A percentile compares a stretch with the other conserved stretches of the same genome.
Conservation (phyloP, 108 stramenopile genomes). For the Fragilariopsis cylindrus region DNA sequence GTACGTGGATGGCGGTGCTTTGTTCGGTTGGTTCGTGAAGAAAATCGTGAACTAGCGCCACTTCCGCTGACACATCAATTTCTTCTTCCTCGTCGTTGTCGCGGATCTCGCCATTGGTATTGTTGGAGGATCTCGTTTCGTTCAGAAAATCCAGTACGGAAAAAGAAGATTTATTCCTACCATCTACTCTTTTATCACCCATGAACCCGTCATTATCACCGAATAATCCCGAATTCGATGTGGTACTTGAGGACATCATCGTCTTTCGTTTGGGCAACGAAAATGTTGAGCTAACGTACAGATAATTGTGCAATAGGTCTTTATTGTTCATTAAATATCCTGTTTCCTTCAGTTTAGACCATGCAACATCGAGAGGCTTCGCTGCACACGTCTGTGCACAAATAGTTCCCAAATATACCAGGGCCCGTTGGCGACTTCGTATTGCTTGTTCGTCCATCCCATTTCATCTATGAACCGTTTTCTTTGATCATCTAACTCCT, state of each 20-base stretch:
- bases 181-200: not conserved
- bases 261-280: conserved; percentile 16
- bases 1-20: conserved; percentile 64
- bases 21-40: conserved; percentile 79
- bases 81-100: not conserved
- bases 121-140: not conserved
- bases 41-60: conserved; percentile 77
- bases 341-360: conserved; percentile 68
- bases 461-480: conserved; percentile 10
- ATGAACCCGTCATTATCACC: not conserved
- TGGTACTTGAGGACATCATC: not conserved
- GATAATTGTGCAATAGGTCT: conserved; percentile 53
- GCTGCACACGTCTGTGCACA: conserved; percentile 58
- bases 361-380: conserved; percentile 58
- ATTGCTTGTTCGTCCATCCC: conserved; percentile 33
- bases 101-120: not conserved
- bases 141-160: conserved; percentile 32
- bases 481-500: conserved; percentile 20
- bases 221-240: conserved; percentile 1
- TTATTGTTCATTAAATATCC: conserved; percentile 48
- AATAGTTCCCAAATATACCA: conserved; percentile 50
- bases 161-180: not conserved
- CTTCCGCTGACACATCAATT: conserved; percentile 49
- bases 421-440: conserved; percentile 19
- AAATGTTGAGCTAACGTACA: conserved; percentile 54